Conservation (phyloP, 495 filamentous ascomycete species). For the Evansstolkia leycettana region DNA sequence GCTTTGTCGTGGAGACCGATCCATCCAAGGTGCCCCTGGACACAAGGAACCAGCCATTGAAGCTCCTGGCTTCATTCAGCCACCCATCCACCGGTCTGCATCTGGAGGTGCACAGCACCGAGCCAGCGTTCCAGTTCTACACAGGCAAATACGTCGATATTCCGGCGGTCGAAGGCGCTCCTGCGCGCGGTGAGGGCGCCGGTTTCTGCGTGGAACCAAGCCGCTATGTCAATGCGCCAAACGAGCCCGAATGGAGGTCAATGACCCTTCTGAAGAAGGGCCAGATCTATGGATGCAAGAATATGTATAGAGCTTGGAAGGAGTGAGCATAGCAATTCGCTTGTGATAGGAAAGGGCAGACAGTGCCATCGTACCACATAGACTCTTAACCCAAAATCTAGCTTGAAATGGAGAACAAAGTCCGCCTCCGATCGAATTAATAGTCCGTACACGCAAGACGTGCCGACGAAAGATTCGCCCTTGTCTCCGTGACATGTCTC, state of each 20-base stretch:
- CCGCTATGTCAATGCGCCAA: slow-evolving; percentile 78
- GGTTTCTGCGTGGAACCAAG: slow-evolving; percentile 89
- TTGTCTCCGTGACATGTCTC: no score
- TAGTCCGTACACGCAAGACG: no score
- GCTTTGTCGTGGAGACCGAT: slow-evolving; percentile 65
- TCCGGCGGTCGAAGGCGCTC: slow-evolving; percentile 51
- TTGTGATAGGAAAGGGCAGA: no score
- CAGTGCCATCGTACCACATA: no score
- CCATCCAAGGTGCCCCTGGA: slow-evolving; percentile 57
- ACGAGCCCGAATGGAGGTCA: slow-evolving; percentile 62
- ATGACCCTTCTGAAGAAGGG: slow-evolving; percentile 65
- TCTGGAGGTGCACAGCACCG: slow-evolving; percentile 75
- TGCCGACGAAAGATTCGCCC: no score
- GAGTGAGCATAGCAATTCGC: no score
- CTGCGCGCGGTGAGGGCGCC: slow-evolving; percentile 48
- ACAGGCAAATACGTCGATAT: slow-evolving; percentile 76
- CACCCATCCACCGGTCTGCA: slow-evolving; percentile 62
- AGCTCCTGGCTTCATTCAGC: slow-evolving; percentile 51
- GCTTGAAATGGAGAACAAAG: no score
- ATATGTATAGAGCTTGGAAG: slow-evolving; percentile 73
- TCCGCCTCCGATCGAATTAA: no score
- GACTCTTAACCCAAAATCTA: no score
- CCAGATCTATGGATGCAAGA: slow-evolving; percentile 62
- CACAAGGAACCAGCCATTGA: slow-evolving; percentile 54
- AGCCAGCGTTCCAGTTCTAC: slow-evolving; percentile 96